Base-by-base conservation (phyloP, 176 grass and related monocot species). In the Neostapfia colusana region DNA sequence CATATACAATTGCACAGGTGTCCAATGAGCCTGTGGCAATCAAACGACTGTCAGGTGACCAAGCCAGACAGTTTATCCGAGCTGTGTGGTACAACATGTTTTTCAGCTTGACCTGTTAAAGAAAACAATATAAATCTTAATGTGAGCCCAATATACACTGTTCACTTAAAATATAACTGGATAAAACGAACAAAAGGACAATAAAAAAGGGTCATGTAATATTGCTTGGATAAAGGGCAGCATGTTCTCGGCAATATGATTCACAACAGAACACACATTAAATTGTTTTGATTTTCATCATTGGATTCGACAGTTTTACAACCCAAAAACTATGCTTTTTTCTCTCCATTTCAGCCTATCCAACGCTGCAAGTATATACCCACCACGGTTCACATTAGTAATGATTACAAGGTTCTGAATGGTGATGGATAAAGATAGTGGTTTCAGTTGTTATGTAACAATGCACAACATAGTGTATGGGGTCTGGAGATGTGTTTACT, bases 11-110 rank as follows among this genome's bases (percentile, higher is more conserved):
- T n/a, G 89, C 91, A 20, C 79, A 92, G 5, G 95, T 98, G 50
- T 98, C 95, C 63, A 98, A 43, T 21, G 95, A 98, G 45, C 95
- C 95, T 21, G 95, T 98, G 44, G 91, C 95, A 57, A 98, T 83
- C 80, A 92, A 76, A 24, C 54, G 79, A 55, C 73, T 92, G 76
- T 98, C 95, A 23, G 95, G 95, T 74, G 91, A 98, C 95, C 95
- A 98, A 5, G 95, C 77, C 46, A 98, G 39, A 42, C 87, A 92
- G 83, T 94, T 98, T 68, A 98, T 81, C 35, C 95, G 82, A 64
- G 95, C 95, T 42, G 95, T 86, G 68, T 98, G 95, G 87, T 84
- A 98, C 76, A 98, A 27, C 95, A 98, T 98, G 70, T 98, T 98
- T 83, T 98, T 98, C 74, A 98, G 48, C 77, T 98, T 94, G 43